Conservation (phyloP, 257 asterid genomes). For the Linderniella brevidens region DNA sequence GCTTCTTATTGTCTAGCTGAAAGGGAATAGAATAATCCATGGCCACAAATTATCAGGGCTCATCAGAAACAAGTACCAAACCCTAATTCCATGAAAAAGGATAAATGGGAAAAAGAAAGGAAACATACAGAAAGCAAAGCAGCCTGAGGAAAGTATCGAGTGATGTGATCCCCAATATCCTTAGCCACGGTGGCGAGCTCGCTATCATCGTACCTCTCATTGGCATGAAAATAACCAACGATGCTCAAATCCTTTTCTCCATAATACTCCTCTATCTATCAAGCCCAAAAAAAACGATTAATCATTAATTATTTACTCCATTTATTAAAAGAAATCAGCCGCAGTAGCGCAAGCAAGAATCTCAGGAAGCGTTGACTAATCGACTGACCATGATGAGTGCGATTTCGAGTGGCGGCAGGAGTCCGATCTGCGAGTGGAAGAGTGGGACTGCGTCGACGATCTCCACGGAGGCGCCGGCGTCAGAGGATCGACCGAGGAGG, state of each 20-base stretch:
- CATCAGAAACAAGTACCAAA: background rate
- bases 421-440: constrained; percentile 87
- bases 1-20: constrained; percentile 46
- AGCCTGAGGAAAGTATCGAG: constrained; percentile 75
- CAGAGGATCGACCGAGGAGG: constrained; percentile 69
- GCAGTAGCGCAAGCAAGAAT: background rate
- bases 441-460: constrained; percentile 80
- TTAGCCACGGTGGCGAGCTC: constrained; percentile 65
- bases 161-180: constrained; percentile 84
- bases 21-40: constrained; percentile 1
- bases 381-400: constrained; percentile 67
- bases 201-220: constrained; percentile 68
- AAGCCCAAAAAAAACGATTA: background rate
- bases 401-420: constrained; percentile 84
- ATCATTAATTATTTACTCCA: too few relatives aligned
- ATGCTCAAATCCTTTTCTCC: constrained; percentile 61
- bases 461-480: constrained; percentile 33
- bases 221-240: constrained; percentile 92
- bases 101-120: background rate
- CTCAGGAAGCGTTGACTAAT: background rate
- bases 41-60: constrained; percentile 8
- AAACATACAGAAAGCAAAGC: constrained; percentile 73
- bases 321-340: too few relatives aligned
- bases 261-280: constrained; percentile 78
- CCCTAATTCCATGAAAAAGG: background rate